Conservation (phyloP, 306 rosid genomes). For the Datisca glomerata region DNA sequence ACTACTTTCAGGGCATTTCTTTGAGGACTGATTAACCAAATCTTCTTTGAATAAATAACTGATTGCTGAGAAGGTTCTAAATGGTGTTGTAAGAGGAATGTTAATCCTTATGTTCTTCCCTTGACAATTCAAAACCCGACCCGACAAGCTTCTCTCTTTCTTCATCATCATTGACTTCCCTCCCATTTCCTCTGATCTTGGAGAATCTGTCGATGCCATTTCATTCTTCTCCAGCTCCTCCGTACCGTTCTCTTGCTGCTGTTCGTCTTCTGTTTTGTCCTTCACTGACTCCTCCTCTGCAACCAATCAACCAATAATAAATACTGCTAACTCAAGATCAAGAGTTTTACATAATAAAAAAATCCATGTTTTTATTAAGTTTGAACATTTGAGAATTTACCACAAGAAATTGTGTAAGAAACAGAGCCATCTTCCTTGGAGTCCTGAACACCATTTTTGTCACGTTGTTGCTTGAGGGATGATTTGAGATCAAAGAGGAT, state of each 20-base stretch:
- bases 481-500: constrained; percentile 59
- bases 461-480: constrained; percentile 34
- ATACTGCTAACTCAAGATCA: too few relatives aligned
- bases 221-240: constrained; percentile 55
- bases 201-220: constrained; percentile 27
- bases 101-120: constrained; percentile 81
- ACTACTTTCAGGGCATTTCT: constrained; percentile 52
- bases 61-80: constrained; percentile 79
- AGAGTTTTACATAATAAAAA: too few relatives aligned
- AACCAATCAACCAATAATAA: too few relatives aligned
- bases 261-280: constrained; percentile 52
- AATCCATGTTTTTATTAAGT: too few relatives aligned
- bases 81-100: constrained; percentile 88
- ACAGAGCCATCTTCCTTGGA: constrained; percentile 77
- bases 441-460: constrained; percentile 24
- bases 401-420: constrained; percentile 65
- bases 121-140: constrained; percentile 46
- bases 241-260: constrained; percentile 29
- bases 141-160: constrained; percentile 46
- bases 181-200: constrained; percentile 26
- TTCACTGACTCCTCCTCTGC: constrained; percentile 78
- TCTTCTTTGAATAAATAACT: constrained; percentile 80
- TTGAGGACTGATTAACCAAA: constrained; percentile 63
- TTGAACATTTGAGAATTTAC: constrained; percentile 23
- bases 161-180: constrained; percentile 28